Evolutionary conservation across 371 early-diverging fungal genomes (phyloP).

Genomic region (Conidiobolus incongruus): DNA sequence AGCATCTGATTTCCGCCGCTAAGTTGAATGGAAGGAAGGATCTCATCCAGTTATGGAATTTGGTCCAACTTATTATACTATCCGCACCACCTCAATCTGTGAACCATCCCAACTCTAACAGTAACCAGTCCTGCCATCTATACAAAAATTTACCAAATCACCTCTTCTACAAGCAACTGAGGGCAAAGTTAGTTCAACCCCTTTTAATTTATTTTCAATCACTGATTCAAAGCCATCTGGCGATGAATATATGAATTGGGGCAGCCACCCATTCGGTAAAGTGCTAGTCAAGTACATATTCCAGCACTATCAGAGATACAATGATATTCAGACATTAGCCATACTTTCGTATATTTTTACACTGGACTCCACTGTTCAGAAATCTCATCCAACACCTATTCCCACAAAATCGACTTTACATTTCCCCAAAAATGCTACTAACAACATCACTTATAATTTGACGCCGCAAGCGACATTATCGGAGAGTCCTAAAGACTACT

Average conservation of each 20-base stretch:
- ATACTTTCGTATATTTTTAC: slow-evolving; percentile 54
- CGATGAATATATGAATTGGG: slow-evolving; percentile 27
- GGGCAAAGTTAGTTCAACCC: no score
- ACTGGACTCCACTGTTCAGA: slow-evolving; percentile 4
- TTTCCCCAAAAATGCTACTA: no score
- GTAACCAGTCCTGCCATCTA: no score
- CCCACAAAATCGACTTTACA: slow-evolving; percentile 2
- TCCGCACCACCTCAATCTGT: background rate
- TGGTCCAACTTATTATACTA: background rate
- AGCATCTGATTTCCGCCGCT: background rate
- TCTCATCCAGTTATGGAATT: slow-evolving; percentile 9
- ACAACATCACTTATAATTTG: no score
- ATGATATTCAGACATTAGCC: slow-evolving; percentile 69
- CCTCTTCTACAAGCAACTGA: no score
- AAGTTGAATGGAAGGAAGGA: slow-evolving; percentile 13
- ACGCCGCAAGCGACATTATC: background rate
- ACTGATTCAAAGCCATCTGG: no score
- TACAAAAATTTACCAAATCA: no score
- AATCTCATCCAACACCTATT: no score
- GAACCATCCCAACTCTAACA: no score
- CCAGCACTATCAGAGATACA: slow-evolving; percentile 28
- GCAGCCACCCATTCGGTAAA: slow-evolving; percentile 44
- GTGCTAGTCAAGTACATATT: slow-evolving; percentile 33
- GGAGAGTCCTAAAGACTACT: slow-evolving; percentile 5
- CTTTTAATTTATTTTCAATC: no score